phyloP scores from a whole-genome alignment of 2,329 filamentous ascomycete genomes.

The Aspergillus thermomutatus region DNA sequence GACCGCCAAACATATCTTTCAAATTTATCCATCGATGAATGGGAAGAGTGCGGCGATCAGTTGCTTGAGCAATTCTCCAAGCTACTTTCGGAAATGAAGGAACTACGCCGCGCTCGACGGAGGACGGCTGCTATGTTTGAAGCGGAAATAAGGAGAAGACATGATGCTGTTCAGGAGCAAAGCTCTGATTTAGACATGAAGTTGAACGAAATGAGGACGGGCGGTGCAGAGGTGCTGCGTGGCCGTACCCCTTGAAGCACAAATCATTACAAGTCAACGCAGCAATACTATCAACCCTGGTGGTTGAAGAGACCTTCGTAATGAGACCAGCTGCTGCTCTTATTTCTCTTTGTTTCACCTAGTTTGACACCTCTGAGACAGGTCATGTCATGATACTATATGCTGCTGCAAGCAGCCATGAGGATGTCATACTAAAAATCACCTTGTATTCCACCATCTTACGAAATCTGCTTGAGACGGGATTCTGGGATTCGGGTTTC shows the following conservation, averaged over 20 bases:
- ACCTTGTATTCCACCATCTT: neutral
- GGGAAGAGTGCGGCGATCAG: conserved; percentile 62
- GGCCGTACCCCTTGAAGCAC: conserved; percentile 29
- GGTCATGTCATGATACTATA: too few species aligned
- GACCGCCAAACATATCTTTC: conserved; percentile 51
- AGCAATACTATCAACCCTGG: neutral
- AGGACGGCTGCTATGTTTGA: conserved; percentile 54
- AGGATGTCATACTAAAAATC: neutral
- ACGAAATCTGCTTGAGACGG: neutral
- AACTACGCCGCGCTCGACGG: conserved; percentile 52
- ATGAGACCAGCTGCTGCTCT: neutral
- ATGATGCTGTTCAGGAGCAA: conserved; percentile 50
- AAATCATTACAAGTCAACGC: neutral
- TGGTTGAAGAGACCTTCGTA: neutral
- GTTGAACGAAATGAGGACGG: conserved; percentile 52
- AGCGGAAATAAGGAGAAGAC: conserved; percentile 51
- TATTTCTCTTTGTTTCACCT: neutral
- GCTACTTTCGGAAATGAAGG: conserved; percentile 51
- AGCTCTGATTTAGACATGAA: conserved; percentile 48
- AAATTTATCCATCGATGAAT: conserved; percentile 52
- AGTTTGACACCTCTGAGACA: neutral
- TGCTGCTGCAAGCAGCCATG: neutral
- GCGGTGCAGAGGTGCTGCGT: conserved; percentile 52
- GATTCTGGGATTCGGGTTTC: neutral
- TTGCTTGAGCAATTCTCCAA: conserved; percentile 54